Evolutionary conservation across 2,329 filamentous ascomycete species (phyloP), one percentile per base, ranked within the genome.

Genomic region (Hypoxylon sp.): DNA sequence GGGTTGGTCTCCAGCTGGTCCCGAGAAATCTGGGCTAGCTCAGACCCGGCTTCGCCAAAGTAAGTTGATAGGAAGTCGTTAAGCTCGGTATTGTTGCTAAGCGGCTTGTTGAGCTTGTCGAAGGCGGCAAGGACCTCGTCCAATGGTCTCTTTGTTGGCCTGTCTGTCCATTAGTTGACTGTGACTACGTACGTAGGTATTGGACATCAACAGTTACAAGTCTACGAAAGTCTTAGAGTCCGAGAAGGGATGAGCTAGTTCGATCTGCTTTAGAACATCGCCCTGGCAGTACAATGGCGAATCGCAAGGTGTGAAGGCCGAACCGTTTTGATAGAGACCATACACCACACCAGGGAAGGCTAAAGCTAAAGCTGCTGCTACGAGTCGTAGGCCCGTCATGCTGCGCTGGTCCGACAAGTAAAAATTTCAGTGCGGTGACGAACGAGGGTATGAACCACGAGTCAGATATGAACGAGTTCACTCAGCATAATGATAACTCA

Each of bases 151-250:
- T 83, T 86, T 2, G 89, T 91, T 0, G 90, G 90, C 80, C 87
- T 88, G 57, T 31, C 22, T 3, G 8, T 42, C 55, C 57, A 63
- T 73, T 68, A 74, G 64, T 54, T 19, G 44, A 57, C 39, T 24
- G 14, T 44, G 22, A 31, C 33, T 35, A 0, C 14, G 57, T 35
- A 0, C 13, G 57, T 51, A 11, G 14, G 6, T 5, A 5, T 29
- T 35, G 26, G 44, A 42, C 9, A 17, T 48, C n/a, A 2, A 58
- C 24, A 79, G 82, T 80, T 80, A 88, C 87, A 91, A 88, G 76
- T 92, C 90, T 47, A 92, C 90, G 75, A 91, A 92, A 0, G 89
- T 91, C 83, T 92, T 92, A 66, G 89, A 91, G 79, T 92, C 90
- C 13, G 82, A 79, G 71, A 91, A 92, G 0, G 89, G 89, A 24